Evolutionary conservation across 2,329 filamentous ascomycete species (phyloP), one percentile per base, ranked within the genome.

Genomic region (Trematosphaeria pertusa): DNA sequence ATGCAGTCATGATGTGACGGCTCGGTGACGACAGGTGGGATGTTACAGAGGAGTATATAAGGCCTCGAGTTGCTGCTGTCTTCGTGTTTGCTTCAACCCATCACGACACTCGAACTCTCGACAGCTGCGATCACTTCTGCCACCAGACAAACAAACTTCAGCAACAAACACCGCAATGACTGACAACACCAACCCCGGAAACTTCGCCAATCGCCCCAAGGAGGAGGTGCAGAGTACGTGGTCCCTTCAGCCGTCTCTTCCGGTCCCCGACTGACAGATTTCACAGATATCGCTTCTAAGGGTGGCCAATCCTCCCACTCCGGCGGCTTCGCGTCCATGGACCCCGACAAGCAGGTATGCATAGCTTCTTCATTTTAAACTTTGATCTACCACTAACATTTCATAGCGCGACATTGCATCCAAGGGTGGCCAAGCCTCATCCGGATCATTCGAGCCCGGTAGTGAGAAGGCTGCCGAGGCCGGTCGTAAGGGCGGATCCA

Each of bases 401-500:
- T 15, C 12, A 35, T 35, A 82, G 80, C 70, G 72, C 15, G 75
- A 83, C 1, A 82, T 84, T 48, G 81, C 81, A 1, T 83, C 81
- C 9, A 71, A 74, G 62, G 81, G 81, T 8, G 81, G 80, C 4
- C 70, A 82, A 40, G 76, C 78, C 0, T 82, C 80, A 0, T 72
- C 73, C 26, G 80, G 81, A 4, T 80, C 75, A 3, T 84, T 84
- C 43, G 77, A 83, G 57, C 74, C 75, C 0, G 78, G 81, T 5
- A 79, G 76, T 37, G 75, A 80, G 62, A 75, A 72, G 49, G 80
- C 80, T 2, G 75, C 70, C 37, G 80, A 82, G 62, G 80, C 81
- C 14, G 81, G 81, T 2, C 70, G 72, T 22, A 83, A 83, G 69
- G 81, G 81, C 3, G 80, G 80, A 36, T 44, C 34, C 31, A 51